phyloP scores from a whole-genome alignment of 2,329 filamentous ascomycete species.

The Allantophomopsis lycopodina region DNA sequence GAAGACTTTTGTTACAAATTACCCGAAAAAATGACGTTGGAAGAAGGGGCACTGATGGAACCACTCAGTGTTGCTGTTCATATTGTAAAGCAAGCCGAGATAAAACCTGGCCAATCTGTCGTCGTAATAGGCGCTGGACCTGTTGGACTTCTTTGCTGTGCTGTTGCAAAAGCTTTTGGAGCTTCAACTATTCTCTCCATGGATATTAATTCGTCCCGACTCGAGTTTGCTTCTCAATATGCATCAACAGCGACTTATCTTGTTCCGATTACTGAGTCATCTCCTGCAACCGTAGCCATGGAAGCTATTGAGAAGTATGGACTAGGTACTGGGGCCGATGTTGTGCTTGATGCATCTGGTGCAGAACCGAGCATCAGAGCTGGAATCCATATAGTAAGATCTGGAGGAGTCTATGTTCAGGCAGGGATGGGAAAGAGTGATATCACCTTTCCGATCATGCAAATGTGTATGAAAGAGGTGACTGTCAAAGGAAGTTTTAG shows the following conservation, averaged over 20 bases:
- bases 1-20: slow-evolving; percentile 25
- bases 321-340: slow-evolving; percentile 28
- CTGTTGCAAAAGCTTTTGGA: slow-evolving; percentile 29
- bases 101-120: slow-evolving; percentile 26
- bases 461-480: slow-evolving; percentile 15
- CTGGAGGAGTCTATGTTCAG: slow-evolving; percentile 34
- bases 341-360: slow-evolving; percentile 35
- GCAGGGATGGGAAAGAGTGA: slow-evolving; percentile 35
- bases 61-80: slow-evolving; percentile 32
- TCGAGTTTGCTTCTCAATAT: slow-evolving; percentile 27
- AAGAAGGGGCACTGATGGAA: slow-evolving; percentile 25
- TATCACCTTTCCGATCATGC: slow-evolving; percentile 17
- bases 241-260: slow-evolving; percentile 29
- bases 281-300: slow-evolving; percentile 48
- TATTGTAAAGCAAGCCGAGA: slow-evolving; percentile 24
- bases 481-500: slow-evolving; percentile 14
- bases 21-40: slow-evolving; percentile 14
- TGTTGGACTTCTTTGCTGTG: slow-evolving; percentile 30
- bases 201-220: slow-evolving; percentile 26
- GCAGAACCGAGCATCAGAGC: slow-evolving; percentile 30
- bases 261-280: slow-evolving; percentile 22
- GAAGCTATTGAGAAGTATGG: slow-evolving; percentile 20
- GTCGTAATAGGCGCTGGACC: slow-evolving; percentile 35
- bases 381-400: slow-evolving; percentile 27
- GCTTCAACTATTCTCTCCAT: slow-evolving; percentile 30